These are phyloP conservation scores for Mycena crocata DNA, from an alignment of 768 basidiomycete species.

Conservation along the genomic window DNA sequence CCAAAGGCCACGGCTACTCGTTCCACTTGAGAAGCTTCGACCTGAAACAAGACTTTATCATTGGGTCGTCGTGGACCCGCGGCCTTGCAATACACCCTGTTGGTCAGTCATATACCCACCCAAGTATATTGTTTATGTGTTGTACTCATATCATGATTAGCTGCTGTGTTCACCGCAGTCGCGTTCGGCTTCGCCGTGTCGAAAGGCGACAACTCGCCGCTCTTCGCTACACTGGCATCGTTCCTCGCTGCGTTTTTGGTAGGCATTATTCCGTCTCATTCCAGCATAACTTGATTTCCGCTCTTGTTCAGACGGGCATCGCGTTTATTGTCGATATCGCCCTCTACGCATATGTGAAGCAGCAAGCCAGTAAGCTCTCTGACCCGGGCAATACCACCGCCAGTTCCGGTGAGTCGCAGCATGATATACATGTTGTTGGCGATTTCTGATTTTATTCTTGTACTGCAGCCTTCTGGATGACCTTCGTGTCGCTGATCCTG, in stretches of 20 bases:
- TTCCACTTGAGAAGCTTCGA: conserved; percentile 45
- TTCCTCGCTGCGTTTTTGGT: conserved; percentile 23
- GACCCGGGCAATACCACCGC: background rate
- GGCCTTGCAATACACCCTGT: conserved; percentile 82
- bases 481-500: conserved; percentile 28
- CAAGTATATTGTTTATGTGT: no score
- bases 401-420: background rate
- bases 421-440: background rate
- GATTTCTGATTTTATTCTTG: background rate
- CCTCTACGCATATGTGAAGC: conserved; percentile 20
- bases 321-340: conserved; percentile 30
- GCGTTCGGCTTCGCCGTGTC: conserved; percentile 22
- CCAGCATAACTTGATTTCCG: background rate
- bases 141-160: background rate
- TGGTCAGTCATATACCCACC: conserved; percentile 58
- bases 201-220: background rate
- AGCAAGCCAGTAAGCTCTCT: conserved; percentile 11
- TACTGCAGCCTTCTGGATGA: conserved; percentile 31
- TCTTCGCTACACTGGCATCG: background rate
- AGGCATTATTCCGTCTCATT: background rate
- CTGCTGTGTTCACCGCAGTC: conserved; percentile 10
- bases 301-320: conserved; percentile 1
- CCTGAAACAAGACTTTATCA: conserved; percentile 51
- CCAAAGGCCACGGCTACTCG: conserved; percentile 68
- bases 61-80: conserved; percentile 73